Conservation (phyloP, 805 yeast species). For the Candida endomychidarum region DNA sequence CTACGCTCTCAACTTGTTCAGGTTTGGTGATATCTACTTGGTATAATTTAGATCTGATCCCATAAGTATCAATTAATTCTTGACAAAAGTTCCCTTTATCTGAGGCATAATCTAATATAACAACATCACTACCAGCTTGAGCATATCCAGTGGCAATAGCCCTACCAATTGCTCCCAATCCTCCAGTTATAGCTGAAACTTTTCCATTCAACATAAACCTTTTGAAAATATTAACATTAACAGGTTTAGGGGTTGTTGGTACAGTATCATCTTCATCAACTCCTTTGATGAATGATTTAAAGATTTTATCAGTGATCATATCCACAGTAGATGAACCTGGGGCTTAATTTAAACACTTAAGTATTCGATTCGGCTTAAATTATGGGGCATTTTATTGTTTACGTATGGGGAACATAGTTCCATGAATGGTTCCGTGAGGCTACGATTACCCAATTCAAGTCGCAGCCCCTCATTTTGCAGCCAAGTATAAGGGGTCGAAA, state of each 20-base stretch:
- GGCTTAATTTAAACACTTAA: too few relatives aligned
- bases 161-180: slow-evolving; percentile 31
- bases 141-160: slow-evolving; percentile 29
- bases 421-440: slow-evolving; percentile 1
- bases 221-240: slow-evolving; percentile 13
- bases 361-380: too few relatives aligned
- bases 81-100: slow-evolving; percentile 21
- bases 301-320: slow-evolving; percentile 7
- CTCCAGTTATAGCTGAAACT: slow-evolving; percentile 31
- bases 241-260: slow-evolving; percentile 10
- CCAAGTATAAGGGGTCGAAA: not conserved
- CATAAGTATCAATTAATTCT: slow-evolving; percentile 21
- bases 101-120: slow-evolving; percentile 25
- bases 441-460: not conserved
- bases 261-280: slow-evolving; percentile 15
- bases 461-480: not conserved
- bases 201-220: slow-evolving; percentile 22
- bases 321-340: too few relatives aligned
- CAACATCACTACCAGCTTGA: slow-evolving; percentile 27
- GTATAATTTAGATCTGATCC: slow-evolving; percentile 28
- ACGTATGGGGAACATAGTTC: not conserved
- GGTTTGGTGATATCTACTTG: slow-evolving; percentile 24
- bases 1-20: slow-evolving; percentile 23
- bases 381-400: not conserved
- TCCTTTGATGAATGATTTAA: slow-evolving; percentile 17